Conservation (phyloP, 306 rosid genomes). For the Fagus crenata region DNA sequence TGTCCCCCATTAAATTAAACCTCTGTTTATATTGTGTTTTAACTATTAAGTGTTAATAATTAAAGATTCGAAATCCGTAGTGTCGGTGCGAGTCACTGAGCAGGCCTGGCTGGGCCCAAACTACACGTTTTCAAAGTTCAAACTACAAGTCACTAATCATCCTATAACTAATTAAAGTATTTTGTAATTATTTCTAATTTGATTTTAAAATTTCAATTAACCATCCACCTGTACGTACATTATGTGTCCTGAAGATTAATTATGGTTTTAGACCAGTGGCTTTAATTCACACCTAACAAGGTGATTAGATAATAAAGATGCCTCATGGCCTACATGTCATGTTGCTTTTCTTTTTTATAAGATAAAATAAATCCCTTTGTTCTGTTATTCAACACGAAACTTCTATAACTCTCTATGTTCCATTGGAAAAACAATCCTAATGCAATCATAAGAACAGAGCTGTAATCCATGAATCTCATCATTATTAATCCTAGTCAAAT, state of each 20-base stretch:
- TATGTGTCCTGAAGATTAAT: constrained; percentile 10
- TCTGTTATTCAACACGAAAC: neutral
- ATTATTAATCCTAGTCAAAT: neutral
- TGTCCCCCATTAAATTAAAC: too few relatives aligned
- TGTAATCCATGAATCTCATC: constrained; percentile 41
- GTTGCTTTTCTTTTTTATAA: neutral
- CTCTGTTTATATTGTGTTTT: too few relatives aligned
- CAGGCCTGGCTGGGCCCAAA: neutral
- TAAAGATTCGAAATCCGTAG: neutral
- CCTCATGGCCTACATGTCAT: constrained; percentile 27
- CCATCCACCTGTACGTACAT: constrained; percentile 11
- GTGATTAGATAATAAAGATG: constrained; percentile 10
- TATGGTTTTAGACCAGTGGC: neutral
- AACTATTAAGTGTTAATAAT: neutral
- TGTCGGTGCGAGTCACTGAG: neutral
- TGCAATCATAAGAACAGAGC: constrained; percentile 35
- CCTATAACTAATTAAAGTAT: neutral
- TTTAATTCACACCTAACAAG: constrained; percentile 19
- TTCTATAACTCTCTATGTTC: neutral
- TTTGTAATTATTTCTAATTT: neutral
- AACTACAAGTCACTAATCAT: neutral
- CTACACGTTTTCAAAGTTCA: neutral
- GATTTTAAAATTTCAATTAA: neutral
- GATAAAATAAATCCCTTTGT: neutral
- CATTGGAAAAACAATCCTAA: neutral